Conservation (phyloP, 306 rosid genomes). For the Ormosia emarginata region DNA sequence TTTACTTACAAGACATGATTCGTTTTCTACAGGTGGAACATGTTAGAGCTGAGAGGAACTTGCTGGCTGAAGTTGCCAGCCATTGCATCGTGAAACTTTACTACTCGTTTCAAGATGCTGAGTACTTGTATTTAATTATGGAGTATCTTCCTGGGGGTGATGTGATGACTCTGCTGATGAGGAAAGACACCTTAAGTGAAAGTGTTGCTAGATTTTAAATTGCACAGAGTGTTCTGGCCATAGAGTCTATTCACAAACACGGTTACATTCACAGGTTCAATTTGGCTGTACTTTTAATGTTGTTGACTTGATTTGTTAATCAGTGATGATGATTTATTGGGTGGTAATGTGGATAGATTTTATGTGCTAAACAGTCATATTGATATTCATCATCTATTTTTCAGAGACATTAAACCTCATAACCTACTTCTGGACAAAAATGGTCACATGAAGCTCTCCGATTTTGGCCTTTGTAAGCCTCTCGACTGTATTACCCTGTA, state of each 20-base stretch:
- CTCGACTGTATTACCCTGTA: slow-evolving; percentile 84
- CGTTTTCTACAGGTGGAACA: slow-evolving; percentile 82
- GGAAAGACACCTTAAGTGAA: slow-evolving; percentile 93
- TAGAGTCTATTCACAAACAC: slow-evolving; percentile 95
- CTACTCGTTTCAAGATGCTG: slow-evolving; percentile 97
- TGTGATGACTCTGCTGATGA: slow-evolving; percentile 92
- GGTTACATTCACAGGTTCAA: slow-evolving; percentile 91
- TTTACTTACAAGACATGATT: slow-evolving; percentile 9
- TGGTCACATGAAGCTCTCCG: slow-evolving; percentile 99
- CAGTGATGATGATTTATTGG: slow-evolving; percentile 12
- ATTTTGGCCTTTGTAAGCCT: slow-evolving; percentile 99
- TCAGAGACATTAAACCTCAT: slow-evolving; percentile 97
- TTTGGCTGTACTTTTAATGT: background rate
- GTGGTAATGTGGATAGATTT: background rate
- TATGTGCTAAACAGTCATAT: slow-evolving; percentile 22
- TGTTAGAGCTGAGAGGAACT: slow-evolving; percentile 97
- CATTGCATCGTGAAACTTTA: slow-evolving; percentile 97
- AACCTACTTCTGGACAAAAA: slow-evolving; percentile 88
- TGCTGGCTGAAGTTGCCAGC: slow-evolving; percentile 97
- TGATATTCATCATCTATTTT: slow-evolving; percentile 25
- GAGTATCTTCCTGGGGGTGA: slow-evolving; percentile 99
- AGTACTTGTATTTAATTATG: slow-evolving; percentile 88
- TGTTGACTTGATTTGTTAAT: slow-evolving; percentile 15
- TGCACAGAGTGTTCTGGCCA: slow-evolving; percentile 96
- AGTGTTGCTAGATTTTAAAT: slow-evolving; percentile 83